Percentiles rank a stretch among this genome's conserved stretches.
Evolutionary conservation across 2,329 filamentous ascomycete genomes (phyloP).

Genomic region (Fusarium sp.): DNA sequence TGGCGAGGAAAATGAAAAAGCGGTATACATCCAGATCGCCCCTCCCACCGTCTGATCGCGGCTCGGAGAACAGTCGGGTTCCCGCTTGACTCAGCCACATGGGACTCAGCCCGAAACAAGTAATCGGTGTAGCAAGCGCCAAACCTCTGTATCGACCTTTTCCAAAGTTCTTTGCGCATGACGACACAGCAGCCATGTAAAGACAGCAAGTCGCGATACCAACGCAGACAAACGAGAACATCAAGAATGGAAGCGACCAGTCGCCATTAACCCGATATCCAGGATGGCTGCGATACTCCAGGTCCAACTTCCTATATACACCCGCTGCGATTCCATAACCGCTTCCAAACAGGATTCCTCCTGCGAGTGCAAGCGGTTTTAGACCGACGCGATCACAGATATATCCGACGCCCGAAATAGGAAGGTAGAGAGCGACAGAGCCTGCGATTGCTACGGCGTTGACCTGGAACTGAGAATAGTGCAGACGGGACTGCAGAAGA

Average conservation of each 20-base stretch:
- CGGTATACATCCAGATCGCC: conserved; percentile 79
- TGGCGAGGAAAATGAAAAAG: conserved; percentile 87
- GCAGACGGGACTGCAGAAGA: conserved; percentile 85
- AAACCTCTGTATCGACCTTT: conserved; percentile 87
- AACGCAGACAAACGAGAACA: conserved; percentile 84
- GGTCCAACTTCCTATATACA: conserved; percentile 70
- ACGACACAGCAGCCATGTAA: conserved; percentile 92
- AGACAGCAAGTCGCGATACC: conserved; percentile 87
- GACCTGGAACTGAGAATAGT: conserved; percentile 91
- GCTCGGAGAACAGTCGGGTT: conserved; percentile 80
- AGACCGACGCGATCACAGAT: conserved; percentile 91
- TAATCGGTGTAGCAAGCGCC: conserved; percentile 90
- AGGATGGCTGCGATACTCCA: conserved; percentile 56
- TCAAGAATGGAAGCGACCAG: conserved; percentile 85
- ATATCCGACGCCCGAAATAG: conserved; percentile 90
- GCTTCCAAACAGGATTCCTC: conserved; percentile 78
- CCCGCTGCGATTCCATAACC: conserved; percentile 88
- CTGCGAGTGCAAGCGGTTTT: conserved; percentile 77
- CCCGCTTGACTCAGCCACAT: conserved; percentile 96
- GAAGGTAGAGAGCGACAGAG: conserved; percentile 89
- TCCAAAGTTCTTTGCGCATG: conserved; percentile 98
- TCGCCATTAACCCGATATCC: conserved; percentile 57
- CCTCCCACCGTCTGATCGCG: conserved; percentile 69
- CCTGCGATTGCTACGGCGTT: conserved; percentile 90
- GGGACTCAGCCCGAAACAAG: conserved; percentile 90